phyloP scores from a whole-genome alignment of 805 yeast species.

The Yarrowia bubula region DNA sequence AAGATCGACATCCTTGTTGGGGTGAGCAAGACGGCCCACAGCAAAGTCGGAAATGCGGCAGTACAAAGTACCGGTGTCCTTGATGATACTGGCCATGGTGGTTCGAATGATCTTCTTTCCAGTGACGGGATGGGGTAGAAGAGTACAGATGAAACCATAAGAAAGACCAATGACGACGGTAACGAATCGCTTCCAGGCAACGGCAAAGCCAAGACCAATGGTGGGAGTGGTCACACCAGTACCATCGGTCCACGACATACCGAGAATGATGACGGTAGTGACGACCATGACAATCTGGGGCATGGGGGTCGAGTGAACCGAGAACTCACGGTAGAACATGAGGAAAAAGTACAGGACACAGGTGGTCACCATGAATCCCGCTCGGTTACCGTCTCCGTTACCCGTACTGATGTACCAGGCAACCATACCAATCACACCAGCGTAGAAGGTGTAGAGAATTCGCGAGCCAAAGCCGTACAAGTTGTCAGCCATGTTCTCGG shows the following conservation, averaged over 20 bases:
- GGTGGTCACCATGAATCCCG: conserved; percentile 35
- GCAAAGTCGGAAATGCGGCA: conserved; percentile 38
- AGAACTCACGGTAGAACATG: conserved; percentile 36
- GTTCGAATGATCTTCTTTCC: conserved; percentile 38
- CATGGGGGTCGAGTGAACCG: conserved; percentile 36
- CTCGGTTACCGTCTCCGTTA: conserved; percentile 38
- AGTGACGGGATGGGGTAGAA: conserved; percentile 39
- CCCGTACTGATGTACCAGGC: conserved; percentile 42
- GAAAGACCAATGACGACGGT: conserved; percentile 39
- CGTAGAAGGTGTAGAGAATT: conserved; percentile 36
- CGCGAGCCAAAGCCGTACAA: conserved; percentile 36
- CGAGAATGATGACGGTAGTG: conserved; percentile 37
- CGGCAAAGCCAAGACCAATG: conserved; percentile 34
- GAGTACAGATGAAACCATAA: conserved; percentile 37
- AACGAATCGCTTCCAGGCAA: conserved; percentile 40
- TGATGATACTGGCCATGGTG: conserved; percentile 35
- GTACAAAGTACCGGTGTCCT: conserved; percentile 36
- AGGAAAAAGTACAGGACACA: conserved; percentile 31
- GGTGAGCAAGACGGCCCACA: conserved; percentile 33
- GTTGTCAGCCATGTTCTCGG: conserved; percentile 40
- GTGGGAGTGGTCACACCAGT: background rate
- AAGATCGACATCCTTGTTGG: conserved; percentile 32
- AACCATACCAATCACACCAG: conserved; percentile 38
- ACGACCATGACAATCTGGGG: conserved; percentile 37
- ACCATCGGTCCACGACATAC: conserved; percentile 37